Evolutionary conservation across 2,329 filamentous ascomycete species (phyloP).

Genomic region (Penicillium sp.): DNA sequence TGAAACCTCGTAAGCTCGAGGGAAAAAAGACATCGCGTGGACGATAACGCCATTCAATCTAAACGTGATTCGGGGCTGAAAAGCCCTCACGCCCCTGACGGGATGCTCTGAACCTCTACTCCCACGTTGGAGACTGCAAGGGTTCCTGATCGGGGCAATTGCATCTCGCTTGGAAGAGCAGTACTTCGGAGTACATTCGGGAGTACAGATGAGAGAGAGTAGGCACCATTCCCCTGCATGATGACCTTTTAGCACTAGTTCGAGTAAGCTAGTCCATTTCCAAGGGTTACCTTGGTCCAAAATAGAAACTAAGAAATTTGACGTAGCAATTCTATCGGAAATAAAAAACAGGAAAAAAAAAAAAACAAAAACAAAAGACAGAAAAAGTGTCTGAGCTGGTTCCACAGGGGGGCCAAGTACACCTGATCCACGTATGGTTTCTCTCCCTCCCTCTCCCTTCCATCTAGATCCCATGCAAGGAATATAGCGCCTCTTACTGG

Average conservation of each 20-base stretch:
- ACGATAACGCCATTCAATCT: background rate
- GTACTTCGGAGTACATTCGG: background rate
- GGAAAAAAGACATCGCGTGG: background rate
- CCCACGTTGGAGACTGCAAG: constrained; percentile 24
- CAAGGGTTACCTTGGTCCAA: constrained; percentile 6
- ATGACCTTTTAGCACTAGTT: background rate
- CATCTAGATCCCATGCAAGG: constrained; percentile 28
- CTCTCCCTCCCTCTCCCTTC: constrained; percentile 19
- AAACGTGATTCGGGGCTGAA: background rate
- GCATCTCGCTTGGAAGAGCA: constrained; percentile 8
- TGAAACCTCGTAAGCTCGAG: background rate
- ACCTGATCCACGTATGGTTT: constrained; percentile 18
- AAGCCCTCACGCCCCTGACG: background rate
- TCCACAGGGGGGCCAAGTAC: constrained; percentile 21
- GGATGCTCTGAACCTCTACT: constrained; percentile 10
- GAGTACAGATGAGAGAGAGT: background rate
- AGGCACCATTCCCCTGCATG: constrained; percentile 6
- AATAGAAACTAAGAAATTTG: constrained; percentile 3
- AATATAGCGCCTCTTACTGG: constrained; percentile 17
- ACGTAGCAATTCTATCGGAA: background rate
- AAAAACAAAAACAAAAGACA: background rate
- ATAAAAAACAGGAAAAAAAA: background rate
- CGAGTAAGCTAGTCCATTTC: background rate
- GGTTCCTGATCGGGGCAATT: constrained; percentile 14
- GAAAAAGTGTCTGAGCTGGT: constrained; percentile 18